Percentiles rank a stretch among this genome's conserved stretches.
These are phyloP conservation scores for Pseudogymnoascus verrucosus DNA, from an alignment of 2,329 filamentous ascomycete genomes.

Conservation along the genomic window DNA sequence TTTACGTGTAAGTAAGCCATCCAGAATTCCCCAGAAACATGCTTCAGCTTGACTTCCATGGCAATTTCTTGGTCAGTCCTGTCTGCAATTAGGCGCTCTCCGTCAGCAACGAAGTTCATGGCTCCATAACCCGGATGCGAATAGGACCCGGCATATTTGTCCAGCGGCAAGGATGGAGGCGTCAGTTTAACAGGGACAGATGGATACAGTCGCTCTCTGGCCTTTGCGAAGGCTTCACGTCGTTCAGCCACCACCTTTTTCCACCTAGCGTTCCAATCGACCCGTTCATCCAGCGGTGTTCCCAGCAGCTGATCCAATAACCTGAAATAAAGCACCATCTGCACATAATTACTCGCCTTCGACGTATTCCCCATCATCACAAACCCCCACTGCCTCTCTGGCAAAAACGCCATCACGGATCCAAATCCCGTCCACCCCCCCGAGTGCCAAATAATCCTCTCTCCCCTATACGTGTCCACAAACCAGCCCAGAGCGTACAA, in stretches of 20 bases:
- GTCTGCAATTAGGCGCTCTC: slow-evolving; percentile 9
- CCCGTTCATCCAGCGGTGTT: slow-evolving; percentile 28
- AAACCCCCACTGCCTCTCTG: slow-evolving; percentile 35
- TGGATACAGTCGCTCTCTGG: slow-evolving; percentile 29
- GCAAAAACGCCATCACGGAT: slow-evolving; percentile 37
- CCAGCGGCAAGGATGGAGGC: slow-evolving; percentile 30
- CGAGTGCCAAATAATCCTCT: slow-evolving; percentile 34
- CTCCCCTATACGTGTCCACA: slow-evolving; percentile 34
- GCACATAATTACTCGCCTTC: slow-evolving; percentile 30
- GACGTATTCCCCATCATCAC: slow-evolving; percentile 39
- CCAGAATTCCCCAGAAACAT: slow-evolving; percentile 25
- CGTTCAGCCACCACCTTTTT: slow-evolving; percentile 18
- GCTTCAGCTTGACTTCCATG: slow-evolving; percentile 18
- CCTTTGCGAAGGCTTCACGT: slow-evolving; percentile 27
- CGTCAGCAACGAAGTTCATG: neutral
- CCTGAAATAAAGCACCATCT: slow-evolving; percentile 30
- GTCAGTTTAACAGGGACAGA: slow-evolving; percentile 29
- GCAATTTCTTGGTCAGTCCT: slow-evolving; percentile 12
- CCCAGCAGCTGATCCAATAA: slow-evolving; percentile 35
- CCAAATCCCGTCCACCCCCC: slow-evolving; percentile 40
- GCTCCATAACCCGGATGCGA: slow-evolving; percentile 23
- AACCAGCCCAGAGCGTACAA: slow-evolving; percentile 37
- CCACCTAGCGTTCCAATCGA: slow-evolving; percentile 29
- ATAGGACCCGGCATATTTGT: slow-evolving; percentile 36
- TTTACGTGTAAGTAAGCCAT: slow-evolving; percentile 17